A percentile compares a stretch with the other conserved stretches of the same genome.
phyloP scores from a whole-genome alignment of 805 yeast species.

The Candida silvatica region DNA sequence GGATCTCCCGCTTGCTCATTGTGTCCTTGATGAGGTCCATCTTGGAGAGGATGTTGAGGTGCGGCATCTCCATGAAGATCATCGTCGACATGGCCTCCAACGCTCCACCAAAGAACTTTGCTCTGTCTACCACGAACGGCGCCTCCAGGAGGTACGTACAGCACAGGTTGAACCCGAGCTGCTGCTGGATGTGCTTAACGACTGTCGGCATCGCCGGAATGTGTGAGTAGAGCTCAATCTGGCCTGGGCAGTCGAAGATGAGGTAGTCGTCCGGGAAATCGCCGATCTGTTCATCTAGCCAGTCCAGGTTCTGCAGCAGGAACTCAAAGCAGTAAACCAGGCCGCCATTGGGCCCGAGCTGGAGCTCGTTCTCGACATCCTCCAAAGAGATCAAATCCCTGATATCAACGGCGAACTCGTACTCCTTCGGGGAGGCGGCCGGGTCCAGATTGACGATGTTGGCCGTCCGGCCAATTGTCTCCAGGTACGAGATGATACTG shows the following conservation, averaged over 20 bases:
- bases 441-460: conserved; percentile 95
- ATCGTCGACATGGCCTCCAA: conserved; percentile 97
- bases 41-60: conserved; percentile 82
- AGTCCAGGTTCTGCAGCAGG: conserved; percentile 79
- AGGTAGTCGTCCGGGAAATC: conserved; percentile 91
- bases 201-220: conserved; percentile 88
- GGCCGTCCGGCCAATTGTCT: conserved; percentile 83
- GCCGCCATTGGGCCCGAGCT: conserved; percentile 93
- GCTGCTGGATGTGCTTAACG: conserved; percentile 74
- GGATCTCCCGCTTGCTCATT: conserved; percentile 65
- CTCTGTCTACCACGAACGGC: conserved; percentile 81
- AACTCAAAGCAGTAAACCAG: conserved; percentile 90
- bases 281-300: conserved; percentile 97
- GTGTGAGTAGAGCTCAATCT: conserved; percentile 90
- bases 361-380: conserved; percentile 93
- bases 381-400: conserved; percentile 83
- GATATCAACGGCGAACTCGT: conserved; percentile 86
- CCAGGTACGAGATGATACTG: conserved; percentile 79
- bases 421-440: conserved; percentile 91
- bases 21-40: conserved; percentile 79
- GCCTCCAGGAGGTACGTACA: conserved; percentile 92
- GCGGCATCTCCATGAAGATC: conserved; percentile 93
- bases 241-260: conserved; percentile 96
- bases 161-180: conserved; percentile 78
- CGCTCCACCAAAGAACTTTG: conserved; percentile 94